Evolutionary conservation across 257 asterid species (phyloP), one percentile per base, ranked within the genome.

Genomic region (Nicotiana benthamiana): DNA sequence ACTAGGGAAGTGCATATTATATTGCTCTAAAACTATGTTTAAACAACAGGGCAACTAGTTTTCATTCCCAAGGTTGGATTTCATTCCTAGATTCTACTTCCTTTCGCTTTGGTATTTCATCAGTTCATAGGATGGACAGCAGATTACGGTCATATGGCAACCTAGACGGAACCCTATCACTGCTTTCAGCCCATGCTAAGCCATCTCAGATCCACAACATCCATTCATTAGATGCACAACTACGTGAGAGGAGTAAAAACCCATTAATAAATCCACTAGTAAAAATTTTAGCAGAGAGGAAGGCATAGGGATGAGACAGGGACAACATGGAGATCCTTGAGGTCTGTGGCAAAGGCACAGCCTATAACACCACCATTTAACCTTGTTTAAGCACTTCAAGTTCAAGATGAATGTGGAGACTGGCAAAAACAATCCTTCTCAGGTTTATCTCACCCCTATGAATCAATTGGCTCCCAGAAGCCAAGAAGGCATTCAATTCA

Each of bases 331-430:
- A 46, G 15, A 46, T 72, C 60, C 40, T 72, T 22, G 22, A 72
- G 60, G 36, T 46, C 24, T 46, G 77, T 72, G 36, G 59, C 36
- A 72, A 72, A 72, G 60, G 77, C 60, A 46, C 36, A 46, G 22
- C 22, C 77, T 72, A 72, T 72, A 1, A 60, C 26, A 16, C 57
- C 53, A 68, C 77, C 77, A 68, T 40, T 54, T 12, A 36, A 27
- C 59, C 77, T 22, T 18, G 12, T 51, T 68, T 46, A 13, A 72
- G 60, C 3, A 28, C 36, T 43, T 46, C 60, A 72, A 72, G 77
- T 43, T 72, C 77, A 72, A 72, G 77, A 46, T 72, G 77, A 72
- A 72, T 46, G 60, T 72, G 24, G 36, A 46, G 12, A 46, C 56
- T 0, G 36, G 18, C 27, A 72, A 70, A 43, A 20, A 22, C 5